phyloP scores from a whole-genome alignment of 2,329 filamentous ascomycete species.

The Botrytis squamosa region DNA sequence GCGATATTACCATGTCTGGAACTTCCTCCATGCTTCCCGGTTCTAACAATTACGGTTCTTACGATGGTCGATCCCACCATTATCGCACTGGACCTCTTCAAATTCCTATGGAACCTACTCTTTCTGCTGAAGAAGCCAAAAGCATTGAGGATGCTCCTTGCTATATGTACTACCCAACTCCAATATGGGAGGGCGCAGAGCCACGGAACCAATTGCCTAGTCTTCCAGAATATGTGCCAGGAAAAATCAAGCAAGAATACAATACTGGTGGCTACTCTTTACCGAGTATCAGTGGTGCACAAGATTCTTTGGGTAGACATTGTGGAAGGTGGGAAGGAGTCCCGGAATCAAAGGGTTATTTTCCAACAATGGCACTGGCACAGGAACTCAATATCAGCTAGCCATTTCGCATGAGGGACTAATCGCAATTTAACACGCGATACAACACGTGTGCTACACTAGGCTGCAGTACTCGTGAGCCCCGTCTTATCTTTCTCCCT shows the following conservation, averaged over 20 bases:
- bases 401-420: not conserved
- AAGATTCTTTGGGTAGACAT: constrained; percentile 30
- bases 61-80: constrained; percentile 35
- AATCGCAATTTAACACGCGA: not conserved
- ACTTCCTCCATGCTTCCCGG: constrained; percentile 34
- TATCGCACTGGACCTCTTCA: constrained; percentile 34
- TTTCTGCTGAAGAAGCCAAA: constrained; percentile 38
- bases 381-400: constrained; percentile 38
- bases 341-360: constrained; percentile 35
- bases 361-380: constrained; percentile 34
- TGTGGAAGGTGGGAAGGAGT: constrained; percentile 40
- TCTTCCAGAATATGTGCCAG: constrained; percentile 29
- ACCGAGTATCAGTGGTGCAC: constrained; percentile 32
- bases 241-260: constrained; percentile 37
- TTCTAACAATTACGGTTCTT: constrained; percentile 31
- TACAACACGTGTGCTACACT: not conserved
- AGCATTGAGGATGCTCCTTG: constrained; percentile 33
- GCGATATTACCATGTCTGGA: constrained; percentile 37
- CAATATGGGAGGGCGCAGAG: constrained; percentile 37
- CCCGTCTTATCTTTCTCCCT: not conserved
- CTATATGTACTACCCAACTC: constrained; percentile 38
- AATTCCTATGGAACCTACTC: constrained; percentile 38
- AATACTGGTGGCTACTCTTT: constrained; percentile 30
- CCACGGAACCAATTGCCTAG: constrained; percentile 33
- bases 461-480: not conserved